Evolutionary conservation across 306 rosid genomes (phyloP).

Genomic region (Heteromeles arbutifolia): DNA sequence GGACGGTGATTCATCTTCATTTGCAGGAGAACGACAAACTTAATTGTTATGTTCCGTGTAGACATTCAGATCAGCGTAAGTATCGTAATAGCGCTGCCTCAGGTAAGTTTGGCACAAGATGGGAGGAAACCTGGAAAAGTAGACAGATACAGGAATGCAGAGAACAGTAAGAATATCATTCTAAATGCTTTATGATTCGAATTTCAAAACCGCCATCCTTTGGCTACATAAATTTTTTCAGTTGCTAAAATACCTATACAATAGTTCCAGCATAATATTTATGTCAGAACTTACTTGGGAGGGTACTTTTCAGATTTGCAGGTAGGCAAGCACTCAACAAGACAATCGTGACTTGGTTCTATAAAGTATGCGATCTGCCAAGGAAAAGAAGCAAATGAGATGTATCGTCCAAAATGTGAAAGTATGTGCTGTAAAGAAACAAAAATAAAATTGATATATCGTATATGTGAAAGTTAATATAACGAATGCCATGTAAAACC

Average conservation of each 20-base stretch:
- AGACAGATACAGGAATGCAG: not conserved
- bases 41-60: slow-evolving; percentile 35
- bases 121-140: slow-evolving; percentile 59
- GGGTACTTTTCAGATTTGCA: slow-evolving; percentile 78
- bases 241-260: not conserved
- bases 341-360: slow-evolving; percentile 79
- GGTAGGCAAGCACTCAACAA: slow-evolving; percentile 81
- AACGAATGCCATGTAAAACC: not conserved
- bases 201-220: not conserved
- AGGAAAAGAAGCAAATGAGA: slow-evolving; percentile 17
- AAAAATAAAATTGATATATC: not conserved
- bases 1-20: not conserved
- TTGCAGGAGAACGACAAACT: not conserved
- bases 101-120: slow-evolving; percentile 54
- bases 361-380: slow-evolving; percentile 75
- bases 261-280: not conserved
- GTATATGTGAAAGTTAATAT: not conserved
- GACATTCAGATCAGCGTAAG: slow-evolving; percentile 49
- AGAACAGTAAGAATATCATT: not conserved
- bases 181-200: not conserved
- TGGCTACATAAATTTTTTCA: not conserved
- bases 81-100: slow-evolving; percentile 60
- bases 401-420: not conserved
- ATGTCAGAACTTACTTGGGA: slow-evolving; percentile 58
- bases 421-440: not conserved